A percentile compares a stretch with the other conserved stretches of the same genome.
Conservation (phyloP, 2,329 filamentous ascomycete genomes). For the Trichoderma afroharzianum region DNA sequence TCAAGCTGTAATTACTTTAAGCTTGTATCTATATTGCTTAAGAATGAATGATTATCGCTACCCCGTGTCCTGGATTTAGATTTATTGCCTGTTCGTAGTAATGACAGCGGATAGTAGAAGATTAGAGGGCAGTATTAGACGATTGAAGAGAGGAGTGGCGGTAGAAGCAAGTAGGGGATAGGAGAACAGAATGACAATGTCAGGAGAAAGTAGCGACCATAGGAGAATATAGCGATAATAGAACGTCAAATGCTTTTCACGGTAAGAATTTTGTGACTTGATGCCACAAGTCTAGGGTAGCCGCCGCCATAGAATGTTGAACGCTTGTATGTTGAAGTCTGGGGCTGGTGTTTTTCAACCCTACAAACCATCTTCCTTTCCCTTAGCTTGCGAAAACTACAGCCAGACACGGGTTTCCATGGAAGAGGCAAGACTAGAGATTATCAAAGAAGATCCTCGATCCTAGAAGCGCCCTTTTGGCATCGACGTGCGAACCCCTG, state of each 20-base stretch:
- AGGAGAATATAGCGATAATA: not conserved
- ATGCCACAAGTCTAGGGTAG: not conserved
- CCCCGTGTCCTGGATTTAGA: too few relatives aligned
- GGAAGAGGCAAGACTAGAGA: slow-evolving; percentile 14
- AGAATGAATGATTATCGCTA: too few relatives aligned
- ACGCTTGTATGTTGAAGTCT: too few relatives aligned
- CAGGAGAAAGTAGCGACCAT: not conserved
- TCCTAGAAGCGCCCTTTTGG: slow-evolving; percentile 26
- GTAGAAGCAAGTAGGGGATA: not conserved
- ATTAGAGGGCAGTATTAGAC: too few relatives aligned
- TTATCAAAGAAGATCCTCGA: slow-evolving; percentile 28
- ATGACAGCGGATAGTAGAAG: too few relatives aligned
- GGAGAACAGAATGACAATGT: not conserved
- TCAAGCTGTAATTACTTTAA: too few relatives aligned
- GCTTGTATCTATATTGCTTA: too few relatives aligned
- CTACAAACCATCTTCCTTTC: not conserved
- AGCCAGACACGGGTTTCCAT: not conserved
- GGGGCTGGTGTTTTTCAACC: too few relatives aligned
- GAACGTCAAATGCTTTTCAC: not conserved
- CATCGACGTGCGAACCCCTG: slow-evolving; percentile 23
- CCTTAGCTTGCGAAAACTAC: too few relatives aligned
- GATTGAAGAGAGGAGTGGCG: too few relatives aligned
- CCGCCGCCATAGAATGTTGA: not conserved
- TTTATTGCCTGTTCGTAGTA: too few relatives aligned
- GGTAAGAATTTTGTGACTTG: too few relatives aligned